Evolutionary conservation across 108 stramenopile species (phyloP).

Genomic region (Skeletonema tropicum): DNA sequence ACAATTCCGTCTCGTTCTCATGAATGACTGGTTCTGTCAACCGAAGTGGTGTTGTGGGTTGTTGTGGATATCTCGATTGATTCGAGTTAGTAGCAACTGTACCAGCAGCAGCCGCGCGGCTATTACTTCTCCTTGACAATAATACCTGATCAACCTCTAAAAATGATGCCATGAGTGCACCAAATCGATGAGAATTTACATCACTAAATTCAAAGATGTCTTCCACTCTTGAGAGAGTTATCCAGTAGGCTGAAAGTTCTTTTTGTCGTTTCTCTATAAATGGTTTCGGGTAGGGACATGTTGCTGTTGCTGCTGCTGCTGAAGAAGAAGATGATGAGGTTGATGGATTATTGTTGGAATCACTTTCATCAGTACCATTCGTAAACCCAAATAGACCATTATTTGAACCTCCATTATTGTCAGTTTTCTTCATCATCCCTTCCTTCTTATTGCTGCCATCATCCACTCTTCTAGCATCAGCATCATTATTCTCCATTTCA

Average conservation of each 20-base stretch:
- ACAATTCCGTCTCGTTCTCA: slow-evolving; percentile 18
- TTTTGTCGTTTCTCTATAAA: slow-evolving; percentile 40
- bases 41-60: background rate
- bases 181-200: slow-evolving; percentile 26
- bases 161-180: slow-evolving; percentile 36
- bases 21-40: slow-evolving; percentile 8
- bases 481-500: too few species aligned
- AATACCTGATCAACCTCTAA: slow-evolving; percentile 35
- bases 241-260: slow-evolving; percentile 41
- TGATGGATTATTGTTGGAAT: background rate
- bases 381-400: background rate
- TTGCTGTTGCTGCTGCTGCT: background rate
- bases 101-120: background rate
- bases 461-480: background rate
- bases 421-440: background rate
- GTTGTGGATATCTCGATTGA: background rate
- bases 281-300: slow-evolving; percentile 25
- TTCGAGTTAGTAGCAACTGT: background rate
- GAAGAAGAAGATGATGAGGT: background rate
- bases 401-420: background rate
- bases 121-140: slow-evolving; percentile 2
- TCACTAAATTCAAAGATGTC: slow-evolving; percentile 50
- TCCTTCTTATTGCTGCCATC: background rate
- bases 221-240: slow-evolving; percentile 32
- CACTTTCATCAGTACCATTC: background rate